These are phyloP conservation scores for Lachnum nothofagi DNA, from an alignment of 2,329 filamentous ascomycete genomes.

Conservation along the genomic window DNA sequence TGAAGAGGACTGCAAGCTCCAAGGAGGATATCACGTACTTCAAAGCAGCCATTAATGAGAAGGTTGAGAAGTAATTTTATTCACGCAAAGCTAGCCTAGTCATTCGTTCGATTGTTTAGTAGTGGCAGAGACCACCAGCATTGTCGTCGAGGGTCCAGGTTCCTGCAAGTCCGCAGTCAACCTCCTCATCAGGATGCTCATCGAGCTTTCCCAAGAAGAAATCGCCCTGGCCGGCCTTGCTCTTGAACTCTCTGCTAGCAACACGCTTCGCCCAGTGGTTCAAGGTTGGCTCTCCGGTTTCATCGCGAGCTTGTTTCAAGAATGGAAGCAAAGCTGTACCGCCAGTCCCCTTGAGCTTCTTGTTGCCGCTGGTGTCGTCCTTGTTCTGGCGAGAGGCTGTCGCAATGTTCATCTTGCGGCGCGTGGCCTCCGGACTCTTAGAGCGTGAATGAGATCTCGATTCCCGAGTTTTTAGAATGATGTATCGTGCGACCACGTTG, in stretches of 20 bases:
- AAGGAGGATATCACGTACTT: not conserved
- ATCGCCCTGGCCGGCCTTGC: conserved; percentile 42
- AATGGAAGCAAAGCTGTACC: conserved; percentile 93
- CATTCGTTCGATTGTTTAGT: too few relatives aligned
- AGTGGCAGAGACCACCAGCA: conserved; percentile 50
- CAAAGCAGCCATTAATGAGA: not conserved
- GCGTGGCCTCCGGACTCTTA: conserved; percentile 44
- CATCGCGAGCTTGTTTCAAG: conserved; percentile 90
- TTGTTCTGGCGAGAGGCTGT: conserved; percentile 44
- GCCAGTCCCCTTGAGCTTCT: conserved; percentile 79
- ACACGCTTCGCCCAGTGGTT: conserved; percentile 50
- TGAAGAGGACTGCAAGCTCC: too few relatives aligned
- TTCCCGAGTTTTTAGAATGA: conserved; percentile 81
- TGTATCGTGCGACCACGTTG: conserved; percentile 91
- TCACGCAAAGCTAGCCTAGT: not conserved
- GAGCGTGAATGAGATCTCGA: conserved; percentile 60
- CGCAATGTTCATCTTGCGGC: conserved; percentile 58
- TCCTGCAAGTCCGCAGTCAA: conserved; percentile 66
- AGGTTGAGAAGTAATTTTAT: not conserved
- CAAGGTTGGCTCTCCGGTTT: conserved; percentile 89
- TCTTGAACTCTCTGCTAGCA: conserved; percentile 33
- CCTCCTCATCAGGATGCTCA: conserved; percentile 33
- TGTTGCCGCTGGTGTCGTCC: conserved; percentile 37
- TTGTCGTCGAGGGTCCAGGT: conserved; percentile 85
- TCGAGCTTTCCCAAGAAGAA: conserved; percentile 54